Evolutionary conservation across 768 basidiomycete species (phyloP).

Genomic region (Lanmaoa rubissima): DNA sequence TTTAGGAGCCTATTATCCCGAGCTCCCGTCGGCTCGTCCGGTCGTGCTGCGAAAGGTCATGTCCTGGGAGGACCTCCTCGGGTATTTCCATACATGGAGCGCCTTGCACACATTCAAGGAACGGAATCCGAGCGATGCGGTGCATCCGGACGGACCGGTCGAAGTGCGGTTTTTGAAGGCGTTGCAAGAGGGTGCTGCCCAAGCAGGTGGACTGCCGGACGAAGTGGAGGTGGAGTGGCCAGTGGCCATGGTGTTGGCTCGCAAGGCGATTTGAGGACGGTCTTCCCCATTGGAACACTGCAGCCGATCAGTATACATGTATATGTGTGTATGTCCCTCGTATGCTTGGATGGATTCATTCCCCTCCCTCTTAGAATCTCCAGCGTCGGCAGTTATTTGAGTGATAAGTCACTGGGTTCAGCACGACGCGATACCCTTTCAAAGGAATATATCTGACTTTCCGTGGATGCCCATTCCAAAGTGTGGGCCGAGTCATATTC

Average conservation of each 20-base stretch:
- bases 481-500: no score
- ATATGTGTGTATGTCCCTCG: neutral
- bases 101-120: conserved; percentile 68
- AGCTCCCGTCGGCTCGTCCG: conserved; percentile 32
- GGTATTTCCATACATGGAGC: conserved; percentile 71
- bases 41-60: conserved; percentile 57
- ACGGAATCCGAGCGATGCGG: conserved; percentile 52
- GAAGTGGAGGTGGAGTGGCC: conserved; percentile 42
- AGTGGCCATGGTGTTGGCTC: conserved; percentile 28
- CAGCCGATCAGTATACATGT: neutral
- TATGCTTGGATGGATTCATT: neutral
- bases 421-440: no score
- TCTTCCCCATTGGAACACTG: no score
- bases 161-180: conserved; percentile 61
- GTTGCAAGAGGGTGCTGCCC: conserved; percentile 41
- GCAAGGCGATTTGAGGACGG: conserved; percentile 3
- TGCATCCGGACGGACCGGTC: conserved; percentile 55
- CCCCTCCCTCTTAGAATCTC: no score
- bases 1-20: conserved; percentile 42
- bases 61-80: conserved; percentile 64
- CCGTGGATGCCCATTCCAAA: no score
- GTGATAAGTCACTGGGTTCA: no score
- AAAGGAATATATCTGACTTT: no score
- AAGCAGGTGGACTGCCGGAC: conserved; percentile 20
- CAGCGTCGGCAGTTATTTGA: no score